phyloP scores from a whole-genome alignment of 176 grass and related monocot species.

The Poa pratensis region DNA sequence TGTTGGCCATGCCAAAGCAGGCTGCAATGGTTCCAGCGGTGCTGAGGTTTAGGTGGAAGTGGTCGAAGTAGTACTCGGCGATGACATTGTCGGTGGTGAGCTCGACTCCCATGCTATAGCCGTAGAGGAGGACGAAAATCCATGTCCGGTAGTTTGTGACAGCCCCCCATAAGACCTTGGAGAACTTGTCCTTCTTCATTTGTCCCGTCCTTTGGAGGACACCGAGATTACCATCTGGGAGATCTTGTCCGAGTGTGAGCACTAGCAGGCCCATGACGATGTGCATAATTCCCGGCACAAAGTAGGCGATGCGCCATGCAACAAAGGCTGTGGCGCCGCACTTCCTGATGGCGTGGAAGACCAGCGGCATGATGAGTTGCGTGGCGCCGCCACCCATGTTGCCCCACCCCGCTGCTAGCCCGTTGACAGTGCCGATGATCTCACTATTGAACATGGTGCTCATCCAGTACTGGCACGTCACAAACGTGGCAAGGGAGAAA shows the following conservation, averaged over 20 bases:
- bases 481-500: slow-evolving; percentile 84
- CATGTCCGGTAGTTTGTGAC: too few relatives aligned
- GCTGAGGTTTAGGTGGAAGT: too few relatives aligned
- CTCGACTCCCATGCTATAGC: too few relatives aligned
- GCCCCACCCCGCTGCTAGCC: slow-evolving; percentile 68
- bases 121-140: too few relatives aligned
- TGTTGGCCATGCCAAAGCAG: too few relatives aligned
- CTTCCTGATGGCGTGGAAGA: slow-evolving; percentile 69
- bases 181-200: too few relatives aligned
- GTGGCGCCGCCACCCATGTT: slow-evolving; percentile 95
- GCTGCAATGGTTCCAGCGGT: too few relatives aligned
- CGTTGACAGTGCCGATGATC: slow-evolving; percentile 81
- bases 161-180: too few relatives aligned
- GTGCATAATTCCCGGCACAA: slow-evolving; percentile 73
- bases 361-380: slow-evolving; percentile 90
- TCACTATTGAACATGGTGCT: slow-evolving; percentile 73
- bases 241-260: slow-evolving; percentile 81
- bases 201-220: too few relatives aligned
- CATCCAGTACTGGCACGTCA: slow-evolving; percentile 95
- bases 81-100: too few relatives aligned
- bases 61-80: too few relatives aligned
- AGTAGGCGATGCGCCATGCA: slow-evolving; percentile 85
- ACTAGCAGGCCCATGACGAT: slow-evolving; percentile 69
- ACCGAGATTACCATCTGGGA: slow-evolving; percentile 29
- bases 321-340: slow-evolving; percentile 61